phyloP scores from a whole-genome alignment of 2,329 filamentous ascomycete genomes.

The Pyricularia sp. region DNA sequence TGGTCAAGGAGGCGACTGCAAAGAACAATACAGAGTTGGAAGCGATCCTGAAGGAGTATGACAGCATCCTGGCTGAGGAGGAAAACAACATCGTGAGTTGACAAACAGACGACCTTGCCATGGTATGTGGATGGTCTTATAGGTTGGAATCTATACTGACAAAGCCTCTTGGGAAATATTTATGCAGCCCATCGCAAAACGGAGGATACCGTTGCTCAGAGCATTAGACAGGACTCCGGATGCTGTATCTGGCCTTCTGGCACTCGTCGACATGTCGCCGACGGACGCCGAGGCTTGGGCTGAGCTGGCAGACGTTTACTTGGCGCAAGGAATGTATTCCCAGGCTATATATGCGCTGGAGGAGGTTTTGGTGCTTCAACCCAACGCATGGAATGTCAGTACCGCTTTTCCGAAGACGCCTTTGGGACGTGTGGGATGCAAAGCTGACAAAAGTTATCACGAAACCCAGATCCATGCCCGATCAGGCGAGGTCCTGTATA shows the following conservation, averaged over 20 bases:
- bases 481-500: constrained; percentile 70
- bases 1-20: constrained; percentile 64
- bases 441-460: constrained; percentile 3
- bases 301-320: constrained; percentile 79
- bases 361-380: constrained; percentile 73
- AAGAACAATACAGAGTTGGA: constrained; percentile 51
- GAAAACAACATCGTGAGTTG: constrained; percentile 56
- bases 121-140: background rate
- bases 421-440: background rate
- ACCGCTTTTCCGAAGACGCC: constrained; percentile 1
- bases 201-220: constrained; percentile 66
- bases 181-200: constrained; percentile 65
- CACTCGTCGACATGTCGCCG: constrained; percentile 68
- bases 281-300: constrained; percentile 91
- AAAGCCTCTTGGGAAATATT: background rate
- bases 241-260: constrained; percentile 59
- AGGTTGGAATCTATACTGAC: background rate
- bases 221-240: constrained; percentile 58
- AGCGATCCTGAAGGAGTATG: constrained; percentile 62
- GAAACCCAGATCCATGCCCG: constrained; percentile 64
- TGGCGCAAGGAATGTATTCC: constrained; percentile 60
- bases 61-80: constrained; percentile 51
- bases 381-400: constrained; percentile 90
- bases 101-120: background rate
- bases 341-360: constrained; percentile 84